These are phyloP conservation scores for Selaginella moellendorffii DNA, from an alignment of 75 land plant genomes.

Conservation along the genomic window DNA sequence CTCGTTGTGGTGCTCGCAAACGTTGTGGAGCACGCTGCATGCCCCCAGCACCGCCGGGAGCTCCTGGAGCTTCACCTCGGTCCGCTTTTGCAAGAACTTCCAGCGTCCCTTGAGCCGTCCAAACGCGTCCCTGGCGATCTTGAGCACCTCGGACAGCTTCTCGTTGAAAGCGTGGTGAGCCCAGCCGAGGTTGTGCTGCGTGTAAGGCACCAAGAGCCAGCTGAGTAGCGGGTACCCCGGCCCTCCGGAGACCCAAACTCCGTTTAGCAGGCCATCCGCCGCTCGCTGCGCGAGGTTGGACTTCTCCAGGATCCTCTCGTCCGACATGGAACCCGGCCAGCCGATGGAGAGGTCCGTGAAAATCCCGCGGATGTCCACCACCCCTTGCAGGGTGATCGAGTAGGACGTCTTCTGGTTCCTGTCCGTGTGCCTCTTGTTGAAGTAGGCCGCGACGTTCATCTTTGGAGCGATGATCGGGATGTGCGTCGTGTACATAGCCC, in stretches of 20 bases:
- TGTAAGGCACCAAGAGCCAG: conserved; percentile 88
- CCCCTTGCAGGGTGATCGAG: conserved; percentile 92
- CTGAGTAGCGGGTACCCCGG: conserved; percentile 69
- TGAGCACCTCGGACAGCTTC: conserved; percentile 54
- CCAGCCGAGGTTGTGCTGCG: conserved; percentile 72
- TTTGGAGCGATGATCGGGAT: conserved; percentile 95
- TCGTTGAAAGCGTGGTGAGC: conserved; percentile 86
- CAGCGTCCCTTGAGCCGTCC: conserved; percentile 71
- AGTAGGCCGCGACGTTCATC: conserved; percentile 77
- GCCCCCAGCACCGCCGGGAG: conserved; percentile 87
- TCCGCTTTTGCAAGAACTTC: conserved; percentile 75
- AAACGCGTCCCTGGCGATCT: conserved; percentile 49
- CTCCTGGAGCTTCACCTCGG: conserved; percentile 89
- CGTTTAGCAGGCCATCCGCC: conserved; percentile 32
- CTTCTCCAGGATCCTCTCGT: conserved; percentile 77
- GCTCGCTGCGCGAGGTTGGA: conserved; percentile 61
- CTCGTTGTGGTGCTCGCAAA: conserved; percentile 66
- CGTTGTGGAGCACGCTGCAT: conserved; percentile 86
- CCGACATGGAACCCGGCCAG: conserved; percentile 83
- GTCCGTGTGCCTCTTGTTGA: conserved; percentile 88
- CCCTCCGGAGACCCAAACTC: conserved; percentile 65
- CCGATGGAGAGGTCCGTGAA: conserved; percentile 94
- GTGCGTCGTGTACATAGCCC: conserved; percentile 90
- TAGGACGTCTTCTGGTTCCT: conserved; percentile 86
- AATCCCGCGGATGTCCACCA: conserved; percentile 57